Base-by-base conservation (phyloP, 768 basidiomycete genomes). In the Termitomyces titanicus region DNA sequence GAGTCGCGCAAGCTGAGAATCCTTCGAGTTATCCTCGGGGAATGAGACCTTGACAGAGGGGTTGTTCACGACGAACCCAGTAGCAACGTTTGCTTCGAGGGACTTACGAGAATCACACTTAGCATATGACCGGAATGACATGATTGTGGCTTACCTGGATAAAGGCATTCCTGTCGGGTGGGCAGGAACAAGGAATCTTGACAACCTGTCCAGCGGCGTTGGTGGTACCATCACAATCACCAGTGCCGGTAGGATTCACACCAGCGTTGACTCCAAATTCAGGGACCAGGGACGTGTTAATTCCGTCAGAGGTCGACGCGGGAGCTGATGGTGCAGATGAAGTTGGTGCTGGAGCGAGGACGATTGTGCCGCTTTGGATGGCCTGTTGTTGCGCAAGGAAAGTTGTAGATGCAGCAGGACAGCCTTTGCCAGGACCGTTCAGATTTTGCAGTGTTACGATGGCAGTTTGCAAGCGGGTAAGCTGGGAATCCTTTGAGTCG, bases 381-480 rank as follows among this genome's bases (percentile, higher is more conserved):
- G 74, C 72, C 54, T 69, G 58, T 25, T 67, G 69, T 49, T 76
- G 76, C 0, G 74, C 80, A n/a, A 73, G 60, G 63, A 86, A 82
- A 4, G 85, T 88, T 0, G 88, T 86, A 9, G 85, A 77, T 1
- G 79, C 79, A 13, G 80, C 79, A 5, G 88, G 87, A 66, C 86
- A 89, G 13, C 87, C 89, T 5, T 75, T 67, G 37, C 88, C 89
- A 0, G 84, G 75, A 1, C 87, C 88, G 47, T 77, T 72, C 39
- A 90, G 66, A 67, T 90, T 91, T 71, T 91, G 89, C n/a, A 90
- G 71, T 6, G 88, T 85, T 35, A 87, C 78, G 11, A 83, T 63
- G 5, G 82, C 77, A 25, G 86, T 77, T 45, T 81, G 71, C 55
- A 90, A 72, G 31, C 88, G 82, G 0, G 82, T 73, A 43, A 79